Conservation (phyloP, 257 asterid species). For the Fraxinus americana region DNA sequence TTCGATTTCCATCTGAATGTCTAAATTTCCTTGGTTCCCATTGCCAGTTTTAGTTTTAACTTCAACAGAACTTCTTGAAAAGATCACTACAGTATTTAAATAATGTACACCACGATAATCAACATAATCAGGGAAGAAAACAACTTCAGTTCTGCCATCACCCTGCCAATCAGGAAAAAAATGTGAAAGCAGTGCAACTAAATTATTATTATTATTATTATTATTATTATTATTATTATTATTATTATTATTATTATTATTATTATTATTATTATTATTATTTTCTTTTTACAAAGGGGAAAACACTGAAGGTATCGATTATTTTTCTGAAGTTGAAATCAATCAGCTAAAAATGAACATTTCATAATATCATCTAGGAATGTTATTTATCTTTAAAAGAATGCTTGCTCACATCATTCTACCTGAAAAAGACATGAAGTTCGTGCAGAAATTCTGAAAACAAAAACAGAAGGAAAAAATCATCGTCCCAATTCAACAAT, state of each 20-base stretch:
- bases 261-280: no score
- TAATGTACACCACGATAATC: slow-evolving; percentile 40
- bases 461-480: slow-evolving; percentile 13
- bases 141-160: slow-evolving; percentile 35
- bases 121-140: slow-evolving; percentile 58
- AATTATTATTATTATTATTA: no score
- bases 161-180: slow-evolving; percentile 48
- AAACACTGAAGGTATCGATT: not conserved
- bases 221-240: no score
- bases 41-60: slow-evolving; percentile 42
- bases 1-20: slow-evolving; percentile 54
- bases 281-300: not conserved
- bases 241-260: no score
- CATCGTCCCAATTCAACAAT: not conserved
- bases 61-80: slow-evolving; percentile 58
- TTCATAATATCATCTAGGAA: slow-evolving; percentile 12
- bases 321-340: not conserved
- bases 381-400: not conserved
- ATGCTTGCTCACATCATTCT: not conserved
- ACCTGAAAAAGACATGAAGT: not conserved
- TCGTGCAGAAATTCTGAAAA: slow-evolving; percentile 17
- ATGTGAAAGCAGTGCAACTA: not conserved
- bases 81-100: slow-evolving; percentile 50
- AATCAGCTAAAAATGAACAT: slow-evolving; percentile 15
- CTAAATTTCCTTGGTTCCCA: slow-evolving; percentile 37